Evolutionary conservation across 202 grass and related monocot genomes (phyloP), one percentile per base, ranked within the genome.

Genomic region (Schoenoplectus tabernaemontani): DNA sequence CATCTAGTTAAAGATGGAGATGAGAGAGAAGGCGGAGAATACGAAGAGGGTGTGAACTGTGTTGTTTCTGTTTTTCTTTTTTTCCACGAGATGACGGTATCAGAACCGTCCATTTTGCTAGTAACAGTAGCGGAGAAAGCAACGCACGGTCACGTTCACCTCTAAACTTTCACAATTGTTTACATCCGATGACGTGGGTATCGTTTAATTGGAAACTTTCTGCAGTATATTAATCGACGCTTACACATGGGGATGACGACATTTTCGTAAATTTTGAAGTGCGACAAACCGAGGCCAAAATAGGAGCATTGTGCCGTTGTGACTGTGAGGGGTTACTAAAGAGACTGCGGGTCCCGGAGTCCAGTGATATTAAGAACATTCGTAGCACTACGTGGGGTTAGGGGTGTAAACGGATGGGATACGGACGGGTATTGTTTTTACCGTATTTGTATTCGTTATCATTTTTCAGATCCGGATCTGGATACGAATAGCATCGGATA

Each of bases 1-100:
- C 11, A 41, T 32, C 7, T 44, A 78, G 24, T 75, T 75, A 72
- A 68, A 75, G 44, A 54, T n/a, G 47, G 70, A 2, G 70, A 70
- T 24, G 70, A 34, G 70, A 54, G 68, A 36, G 78, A 64, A 79
- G 57, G 58, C 78, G 78, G 78, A 80, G 78, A 80, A 63, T 23
- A 65, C 78, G 78, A 80, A 64, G n/a, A n/a, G 20, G 33, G 57
- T 78, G 53, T 42, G 53, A 37, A 59, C 76, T n/a, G 33, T 59
- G 33, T 9, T 80, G 37, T 64, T 33, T 17, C 59, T 64, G 33
- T 16, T 22, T 20, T 15, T 60, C 38, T 16, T 30, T 62, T 8
- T 36, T 9, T 65, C 26, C n/a, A 80, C 59, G 16, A 65, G 78
- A 80, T 80, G 39, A 80, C 38, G 58, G 34, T 12, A 80, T 80